Evolutionary conservation across 176 grass and related monocot genomes (phyloP).

Genomic region (Aegilops bicornis): DNA sequence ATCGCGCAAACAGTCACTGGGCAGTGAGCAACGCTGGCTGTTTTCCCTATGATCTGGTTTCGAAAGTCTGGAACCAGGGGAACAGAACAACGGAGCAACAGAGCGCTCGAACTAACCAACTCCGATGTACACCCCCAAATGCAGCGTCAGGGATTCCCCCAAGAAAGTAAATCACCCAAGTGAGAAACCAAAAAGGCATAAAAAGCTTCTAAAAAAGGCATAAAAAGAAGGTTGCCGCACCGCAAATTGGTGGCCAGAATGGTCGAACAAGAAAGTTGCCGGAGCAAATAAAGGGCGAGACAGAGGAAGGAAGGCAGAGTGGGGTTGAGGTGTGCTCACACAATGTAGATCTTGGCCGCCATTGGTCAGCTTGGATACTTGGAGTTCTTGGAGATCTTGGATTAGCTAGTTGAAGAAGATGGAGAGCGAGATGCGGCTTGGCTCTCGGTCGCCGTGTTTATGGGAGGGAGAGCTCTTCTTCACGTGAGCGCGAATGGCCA

Average conservation of each 20-base stretch:
- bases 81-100: not conserved
- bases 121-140: not conserved
- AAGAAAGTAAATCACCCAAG: not conserved
- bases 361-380: not conserved
- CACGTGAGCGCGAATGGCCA: not conserved
- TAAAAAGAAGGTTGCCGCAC: too few relatives aligned
- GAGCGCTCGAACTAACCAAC: not conserved
- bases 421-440: not conserved
- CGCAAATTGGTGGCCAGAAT: not conserved
- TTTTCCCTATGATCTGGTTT: not conserved
- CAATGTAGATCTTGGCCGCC: conserved; percentile 39
- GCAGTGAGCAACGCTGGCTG: not conserved
- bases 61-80: not conserved
- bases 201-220: too few relatives aligned
- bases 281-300: not conserved
- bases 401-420: not conserved
- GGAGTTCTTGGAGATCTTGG: not conserved
- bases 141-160: not conserved
- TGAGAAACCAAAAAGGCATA: not conserved
- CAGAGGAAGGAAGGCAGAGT: not conserved
- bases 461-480: not conserved
- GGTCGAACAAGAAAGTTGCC: not conserved
- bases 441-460: not conserved
- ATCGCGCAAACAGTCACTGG: not conserved
- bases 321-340: conserved; percentile 8